Conservation (phyloP, 768 basidiomycete species). For the Tricholoma sp. region DNA sequence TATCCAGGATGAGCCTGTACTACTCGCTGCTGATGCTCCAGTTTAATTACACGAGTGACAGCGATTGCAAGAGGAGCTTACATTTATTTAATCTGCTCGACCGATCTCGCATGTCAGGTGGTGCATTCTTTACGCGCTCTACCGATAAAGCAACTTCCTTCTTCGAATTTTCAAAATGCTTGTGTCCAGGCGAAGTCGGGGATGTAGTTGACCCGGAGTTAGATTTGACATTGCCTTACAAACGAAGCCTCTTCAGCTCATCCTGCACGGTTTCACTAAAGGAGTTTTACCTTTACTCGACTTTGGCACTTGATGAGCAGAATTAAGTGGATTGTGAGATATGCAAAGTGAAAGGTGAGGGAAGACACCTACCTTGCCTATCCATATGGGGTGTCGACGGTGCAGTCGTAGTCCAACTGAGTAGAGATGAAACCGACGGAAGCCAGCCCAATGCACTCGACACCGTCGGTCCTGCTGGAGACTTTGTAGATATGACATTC, state of each 20-base stretch:
- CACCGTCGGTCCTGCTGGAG: too few relatives aligned
- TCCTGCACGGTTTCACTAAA: background rate
- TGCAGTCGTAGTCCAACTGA: background rate
- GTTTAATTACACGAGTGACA: background rate
- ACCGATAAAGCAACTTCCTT: background rate
- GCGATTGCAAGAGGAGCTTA: background rate
- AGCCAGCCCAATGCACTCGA: too few relatives aligned
- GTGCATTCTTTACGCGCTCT: background rate
- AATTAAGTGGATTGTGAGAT: background rate
- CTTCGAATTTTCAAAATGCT: background rate
- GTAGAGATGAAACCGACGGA: background rate
- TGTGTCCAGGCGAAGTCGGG: background rate
- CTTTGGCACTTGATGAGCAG: background rate
- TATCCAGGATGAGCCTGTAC: background rate
- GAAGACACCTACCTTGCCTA: background rate
- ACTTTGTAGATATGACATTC: too few relatives aligned
- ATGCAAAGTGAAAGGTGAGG: background rate
- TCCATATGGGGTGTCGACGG: background rate
- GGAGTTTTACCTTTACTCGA: background rate
- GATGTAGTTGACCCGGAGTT: background rate
- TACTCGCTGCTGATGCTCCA: background rate
- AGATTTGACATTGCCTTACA: background rate
- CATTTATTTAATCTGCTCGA: background rate
- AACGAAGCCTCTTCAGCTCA: background rate
- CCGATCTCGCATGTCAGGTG: background rate